These are phyloP conservation scores for Coelastrella sp. DNA, from an alignment of 139 green algal species.

Conservation along the genomic window DNA sequence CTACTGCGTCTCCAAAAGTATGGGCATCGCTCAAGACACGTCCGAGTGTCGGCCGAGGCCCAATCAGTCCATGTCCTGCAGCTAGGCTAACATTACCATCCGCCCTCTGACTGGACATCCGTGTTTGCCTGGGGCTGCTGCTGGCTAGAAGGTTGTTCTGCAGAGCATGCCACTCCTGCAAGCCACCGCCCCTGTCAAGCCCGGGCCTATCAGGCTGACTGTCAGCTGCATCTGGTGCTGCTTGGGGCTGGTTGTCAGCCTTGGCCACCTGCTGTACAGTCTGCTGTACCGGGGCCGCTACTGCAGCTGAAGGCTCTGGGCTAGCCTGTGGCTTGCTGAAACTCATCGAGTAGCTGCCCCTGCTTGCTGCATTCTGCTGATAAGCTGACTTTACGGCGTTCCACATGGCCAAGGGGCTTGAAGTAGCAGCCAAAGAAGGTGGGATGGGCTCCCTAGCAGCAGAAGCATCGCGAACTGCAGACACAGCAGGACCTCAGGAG, in stretches of 20 bases:
- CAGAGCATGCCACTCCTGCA: not conserved
- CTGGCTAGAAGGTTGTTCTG: not conserved
- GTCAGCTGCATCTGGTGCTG: not conserved
- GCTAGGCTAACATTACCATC: not conserved
- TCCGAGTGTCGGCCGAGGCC: not conserved
- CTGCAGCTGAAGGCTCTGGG: not conserved
- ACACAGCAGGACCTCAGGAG: no score
- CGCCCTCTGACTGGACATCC: not conserved
- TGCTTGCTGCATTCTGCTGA: not conserved
- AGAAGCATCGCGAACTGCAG: conserved; percentile 12
- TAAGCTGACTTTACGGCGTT: conserved; percentile 18
- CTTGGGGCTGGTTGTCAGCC: not conserved
- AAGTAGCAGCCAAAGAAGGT: not conserved
- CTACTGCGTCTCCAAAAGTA: not conserved
- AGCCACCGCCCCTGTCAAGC: not conserved
- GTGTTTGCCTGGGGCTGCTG: not conserved
- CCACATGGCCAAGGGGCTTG: not conserved
- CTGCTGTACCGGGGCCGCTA: no score
- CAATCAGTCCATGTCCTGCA: not conserved
- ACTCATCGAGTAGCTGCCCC: not conserved
- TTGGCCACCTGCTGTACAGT: no score
- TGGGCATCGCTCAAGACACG: not conserved
- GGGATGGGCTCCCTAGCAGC: not conserved
- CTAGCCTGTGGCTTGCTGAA: not conserved
- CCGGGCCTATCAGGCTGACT: not conserved